phyloP scores from a whole-genome alignment of 1,139 yeast species.

The Nakaseomyces kungkrabaensis region DNA sequence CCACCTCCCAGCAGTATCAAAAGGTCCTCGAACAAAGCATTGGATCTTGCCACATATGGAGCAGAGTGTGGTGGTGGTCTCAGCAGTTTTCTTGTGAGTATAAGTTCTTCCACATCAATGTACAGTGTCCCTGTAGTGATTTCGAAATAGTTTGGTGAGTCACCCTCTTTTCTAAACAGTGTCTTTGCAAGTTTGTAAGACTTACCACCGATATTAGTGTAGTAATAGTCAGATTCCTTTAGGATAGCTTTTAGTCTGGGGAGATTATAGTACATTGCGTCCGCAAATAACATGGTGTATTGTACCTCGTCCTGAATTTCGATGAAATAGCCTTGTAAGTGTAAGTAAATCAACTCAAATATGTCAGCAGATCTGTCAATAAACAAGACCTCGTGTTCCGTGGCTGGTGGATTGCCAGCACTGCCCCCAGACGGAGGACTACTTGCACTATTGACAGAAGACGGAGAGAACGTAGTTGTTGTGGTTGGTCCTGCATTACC shows the following conservation, averaged over 20 bases:
- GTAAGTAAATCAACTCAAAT: conserved; percentile 56
- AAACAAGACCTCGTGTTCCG: conserved; percentile 36
- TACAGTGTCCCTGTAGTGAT: conserved; percentile 45
- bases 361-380: conserved; percentile 70
- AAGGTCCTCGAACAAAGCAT: conserved; percentile 50
- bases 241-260: conserved; percentile 45
- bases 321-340: conserved; percentile 70
- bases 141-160: conserved; percentile 68
- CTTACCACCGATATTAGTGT: conserved; percentile 51
- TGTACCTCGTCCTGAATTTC: conserved; percentile 48
- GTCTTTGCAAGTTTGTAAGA: conserved; percentile 51
- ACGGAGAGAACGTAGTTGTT: not conserved
- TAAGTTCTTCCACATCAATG: conserved; percentile 36
- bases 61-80: conserved; percentile 76
- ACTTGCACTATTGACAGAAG: conserved; percentile 1
- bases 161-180: conserved; percentile 50
- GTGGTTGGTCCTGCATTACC: not conserved
- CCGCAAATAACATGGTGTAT: conserved; percentile 56
- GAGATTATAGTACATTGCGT: conserved; percentile 63
- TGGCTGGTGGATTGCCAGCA: conserved; percentile 20
- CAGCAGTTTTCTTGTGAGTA: conserved; percentile 37
- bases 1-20: conserved; percentile 50
- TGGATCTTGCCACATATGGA: conserved; percentile 43
- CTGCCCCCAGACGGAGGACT: conserved; percentile 3
- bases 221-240: conserved; percentile 43